These are phyloP conservation scores for Picochlorum sp. DNA, from an alignment of 139 green algal species.

Conservation along the genomic window DNA sequence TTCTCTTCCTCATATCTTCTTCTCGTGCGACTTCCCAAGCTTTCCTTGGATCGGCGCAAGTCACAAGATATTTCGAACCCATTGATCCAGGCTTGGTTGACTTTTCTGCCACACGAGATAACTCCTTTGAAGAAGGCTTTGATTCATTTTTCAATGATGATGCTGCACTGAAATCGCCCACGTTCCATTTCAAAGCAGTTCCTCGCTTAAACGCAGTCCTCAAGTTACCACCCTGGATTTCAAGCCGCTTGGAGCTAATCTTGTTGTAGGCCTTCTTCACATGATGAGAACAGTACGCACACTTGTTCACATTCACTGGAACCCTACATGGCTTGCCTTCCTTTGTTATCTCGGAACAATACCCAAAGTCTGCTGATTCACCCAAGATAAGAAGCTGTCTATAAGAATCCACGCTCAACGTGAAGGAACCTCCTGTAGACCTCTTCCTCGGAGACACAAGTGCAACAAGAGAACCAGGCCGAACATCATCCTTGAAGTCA, in stretches of 20 bases:
- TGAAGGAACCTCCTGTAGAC: conserved; percentile 8
- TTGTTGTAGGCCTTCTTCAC: conserved; percentile 30
- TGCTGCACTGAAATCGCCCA: conserved; percentile 14
- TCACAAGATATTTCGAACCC: conserved; percentile 18
- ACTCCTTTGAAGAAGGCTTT: background rate
- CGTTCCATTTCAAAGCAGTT: conserved; percentile 11
- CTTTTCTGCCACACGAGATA: conserved; percentile 6
- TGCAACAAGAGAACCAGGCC: conserved; percentile 28
- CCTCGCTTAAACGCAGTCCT: conserved; percentile 23
- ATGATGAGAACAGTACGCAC: conserved; percentile 40
- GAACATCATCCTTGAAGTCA: conserved; percentile 15
- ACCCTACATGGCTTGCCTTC: conserved; percentile 31
- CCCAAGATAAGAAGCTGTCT: conserved; percentile 37
- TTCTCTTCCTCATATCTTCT: background rate
- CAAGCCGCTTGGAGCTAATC: conserved; percentile 15
- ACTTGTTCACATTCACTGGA: conserved; percentile 35
- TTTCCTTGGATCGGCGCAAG: conserved; percentile 17
- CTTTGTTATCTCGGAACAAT: conserved; percentile 38
- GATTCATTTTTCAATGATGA: background rate
- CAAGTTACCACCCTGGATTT: conserved; percentile 24
- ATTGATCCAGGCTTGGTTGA: conserved; percentile 12
- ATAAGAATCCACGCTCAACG: conserved; percentile 20
- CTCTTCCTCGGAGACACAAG: conserved; percentile 17
- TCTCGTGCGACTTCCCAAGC: background rate
- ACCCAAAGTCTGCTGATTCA: conserved; percentile 36